Evolutionary conservation across 2,329 filamentous ascomycete species (phyloP).

Genomic region (Colletotrichum sp.): DNA sequence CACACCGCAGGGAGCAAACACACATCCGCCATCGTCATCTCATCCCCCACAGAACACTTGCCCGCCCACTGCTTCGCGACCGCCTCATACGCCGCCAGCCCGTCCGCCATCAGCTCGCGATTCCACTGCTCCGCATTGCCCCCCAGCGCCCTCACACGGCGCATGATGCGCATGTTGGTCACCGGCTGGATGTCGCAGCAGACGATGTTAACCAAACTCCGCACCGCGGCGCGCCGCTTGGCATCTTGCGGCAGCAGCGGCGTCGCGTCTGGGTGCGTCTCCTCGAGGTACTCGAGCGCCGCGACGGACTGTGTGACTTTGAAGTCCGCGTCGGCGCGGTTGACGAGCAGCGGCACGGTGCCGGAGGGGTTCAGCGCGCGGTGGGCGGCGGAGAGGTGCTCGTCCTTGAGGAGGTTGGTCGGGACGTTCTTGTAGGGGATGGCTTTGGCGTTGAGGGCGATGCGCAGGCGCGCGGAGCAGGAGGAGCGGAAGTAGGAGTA

Average conservation of each 20-base stretch:
- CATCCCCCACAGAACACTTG: slow-evolving; percentile 59
- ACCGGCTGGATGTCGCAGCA: slow-evolving; percentile 64
- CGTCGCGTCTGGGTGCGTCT: slow-evolving; percentile 45
- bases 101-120: slow-evolving; percentile 52
- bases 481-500: slow-evolving; percentile 69
- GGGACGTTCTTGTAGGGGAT: slow-evolving; percentile 51
- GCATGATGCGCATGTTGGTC: slow-evolving; percentile 61
- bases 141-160: slow-evolving; percentile 49
- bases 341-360: slow-evolving; percentile 59
- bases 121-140: slow-evolving; percentile 55
- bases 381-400: slow-evolving; percentile 54
- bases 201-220: slow-evolving; percentile 60
- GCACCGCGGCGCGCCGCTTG: slow-evolving; percentile 51
- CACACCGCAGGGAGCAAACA: slow-evolving; percentile 63
- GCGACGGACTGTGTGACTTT: slow-evolving; percentile 63
- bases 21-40: slow-evolving; percentile 62
- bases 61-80: slow-evolving; percentile 45
- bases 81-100: slow-evolving; percentile 62
- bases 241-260: slow-evolving; percentile 54
- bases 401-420: slow-evolving; percentile 59
- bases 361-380: slow-evolving; percentile 55
- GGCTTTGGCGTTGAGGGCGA: slow-evolving; percentile 61
- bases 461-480: slow-evolving; percentile 66
- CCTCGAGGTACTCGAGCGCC: slow-evolving; percentile 67
- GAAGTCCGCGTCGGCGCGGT: slow-evolving; percentile 36